These are phyloP conservation scores for Ceriops zippeliana DNA, from an alignment of 345 rosid genomes.

Conservation along the genomic window DNA sequence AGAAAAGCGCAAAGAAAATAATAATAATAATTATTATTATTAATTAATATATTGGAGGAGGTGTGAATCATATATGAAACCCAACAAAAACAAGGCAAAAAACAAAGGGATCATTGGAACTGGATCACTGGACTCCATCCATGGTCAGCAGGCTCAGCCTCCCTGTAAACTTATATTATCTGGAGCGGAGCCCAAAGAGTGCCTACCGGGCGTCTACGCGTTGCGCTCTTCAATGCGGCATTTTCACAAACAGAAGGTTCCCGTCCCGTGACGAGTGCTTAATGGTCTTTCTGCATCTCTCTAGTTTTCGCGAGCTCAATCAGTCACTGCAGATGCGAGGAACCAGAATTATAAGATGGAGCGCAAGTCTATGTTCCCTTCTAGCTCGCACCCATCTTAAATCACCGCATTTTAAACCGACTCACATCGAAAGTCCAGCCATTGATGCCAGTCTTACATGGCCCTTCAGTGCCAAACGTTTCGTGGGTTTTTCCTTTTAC, in stretches of 20 bases:
- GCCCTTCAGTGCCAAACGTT: constrained; percentile 10
- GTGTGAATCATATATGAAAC: too few relatives aligned
- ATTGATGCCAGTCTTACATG: constrained; percentile 1
- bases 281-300: too few relatives aligned
- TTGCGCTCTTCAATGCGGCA: constrained; percentile 20
- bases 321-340: constrained; percentile 24
- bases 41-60: too few relatives aligned
- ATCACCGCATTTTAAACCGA: constrained; percentile 2
- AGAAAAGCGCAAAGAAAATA: too few relatives aligned
- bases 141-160: too few relatives aligned
- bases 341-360: constrained; percentile 25
- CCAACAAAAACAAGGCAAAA: too few relatives aligned
- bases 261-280: neutral
- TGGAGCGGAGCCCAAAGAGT: too few relatives aligned
- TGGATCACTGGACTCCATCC: too few relatives aligned
- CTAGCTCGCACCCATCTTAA: constrained; percentile 11
- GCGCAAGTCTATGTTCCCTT: constrained; percentile 2
- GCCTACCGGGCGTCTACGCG: too few relatives aligned
- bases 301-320: neutral
- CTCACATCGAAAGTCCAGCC: constrained; percentile 10
- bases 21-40: too few relatives aligned
- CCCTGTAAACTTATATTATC: too few relatives aligned
- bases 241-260: constrained; percentile 33
- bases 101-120: too few relatives aligned
- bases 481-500: constrained; percentile 20